Evolutionary conservation across 73 alveolate genomes (phyloP).

Genomic region (Paramecium sexaurelia): DNA sequence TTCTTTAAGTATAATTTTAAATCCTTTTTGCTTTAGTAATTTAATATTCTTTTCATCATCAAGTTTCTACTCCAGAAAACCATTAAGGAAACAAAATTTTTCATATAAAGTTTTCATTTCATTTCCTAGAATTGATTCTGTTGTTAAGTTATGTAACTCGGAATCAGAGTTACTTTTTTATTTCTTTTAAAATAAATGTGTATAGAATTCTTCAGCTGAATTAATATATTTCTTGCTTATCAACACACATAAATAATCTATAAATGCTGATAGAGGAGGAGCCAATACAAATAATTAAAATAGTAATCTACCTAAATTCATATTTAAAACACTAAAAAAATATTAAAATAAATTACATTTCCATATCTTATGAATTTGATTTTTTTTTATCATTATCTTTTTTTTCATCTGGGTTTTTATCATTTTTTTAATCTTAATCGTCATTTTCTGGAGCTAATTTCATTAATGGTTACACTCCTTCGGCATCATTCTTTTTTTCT

Average conservation of each 20-base stretch:
- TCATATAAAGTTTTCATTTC: constrained; percentile 68
- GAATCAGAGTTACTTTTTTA: constrained; percentile 22
- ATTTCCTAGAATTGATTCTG: constrained; percentile 62
- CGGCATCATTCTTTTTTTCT: constrained; percentile 49
- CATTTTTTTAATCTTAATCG: neutral
- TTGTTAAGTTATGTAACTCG: constrained; percentile 59
- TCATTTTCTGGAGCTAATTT: constrained; percentile 14
- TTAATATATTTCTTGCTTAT: constrained; percentile 49
- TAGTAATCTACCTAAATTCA: constrained; percentile 13
- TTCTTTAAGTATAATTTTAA: constrained; percentile 41
- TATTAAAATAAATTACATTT: constrained; percentile 7
- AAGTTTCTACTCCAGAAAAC: constrained; percentile 54
- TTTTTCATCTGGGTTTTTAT: neutral
- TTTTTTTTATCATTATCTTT: neutral
- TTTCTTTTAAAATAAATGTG: constrained; percentile 57
- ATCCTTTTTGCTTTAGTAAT: constrained; percentile 39
- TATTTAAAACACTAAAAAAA: neutral
- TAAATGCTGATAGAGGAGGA: constrained; percentile 67
- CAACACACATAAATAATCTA: constrained; percentile 59
- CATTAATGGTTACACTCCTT: constrained; percentile 15
- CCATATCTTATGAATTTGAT: constrained; percentile 40
- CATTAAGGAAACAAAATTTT: constrained; percentile 64
- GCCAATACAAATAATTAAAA: constrained; percentile 55
- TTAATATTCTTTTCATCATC: constrained; percentile 65
- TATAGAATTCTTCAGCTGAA: constrained; percentile 62